Percentiles rank a stretch among this genome's conserved stretches.
These are phyloP conservation scores for Acidiella bohemica DNA, from an alignment of 495 filamentous ascomycete species.

Conservation along the genomic window DNA sequence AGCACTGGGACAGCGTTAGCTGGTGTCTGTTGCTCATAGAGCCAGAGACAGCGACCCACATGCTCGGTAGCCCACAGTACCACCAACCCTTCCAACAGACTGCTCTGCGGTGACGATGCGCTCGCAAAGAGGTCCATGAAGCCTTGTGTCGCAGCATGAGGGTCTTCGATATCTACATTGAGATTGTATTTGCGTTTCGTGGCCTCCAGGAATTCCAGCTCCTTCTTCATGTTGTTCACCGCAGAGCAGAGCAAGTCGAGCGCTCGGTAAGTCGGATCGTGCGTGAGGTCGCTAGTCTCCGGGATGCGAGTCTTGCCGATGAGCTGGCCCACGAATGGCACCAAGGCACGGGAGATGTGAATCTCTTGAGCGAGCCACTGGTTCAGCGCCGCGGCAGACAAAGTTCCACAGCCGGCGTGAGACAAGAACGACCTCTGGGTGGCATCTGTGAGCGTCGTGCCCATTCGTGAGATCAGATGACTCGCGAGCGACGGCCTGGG, in stretches of 20 bases:
- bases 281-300: constrained; percentile 28
- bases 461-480: constrained; percentile 36
- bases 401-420: constrained; percentile 48
- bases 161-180: constrained; percentile 32
- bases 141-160: constrained; percentile 35
- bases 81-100: constrained; percentile 50
- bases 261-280: constrained; percentile 31
- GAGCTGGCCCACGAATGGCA: constrained; percentile 53
- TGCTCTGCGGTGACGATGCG: constrained; percentile 33
- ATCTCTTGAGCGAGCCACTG: constrained; percentile 66
- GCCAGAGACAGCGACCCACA: constrained; percentile 22
- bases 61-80: constrained; percentile 65
- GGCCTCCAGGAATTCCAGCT: constrained; percentile 56
- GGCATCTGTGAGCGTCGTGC: constrained; percentile 36
- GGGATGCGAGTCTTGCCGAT: constrained; percentile 51
- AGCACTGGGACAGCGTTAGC: constrained; percentile 21
- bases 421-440: constrained; percentile 58
- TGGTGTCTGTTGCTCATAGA: no score
- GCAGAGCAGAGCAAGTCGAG: constrained; percentile 49
- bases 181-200: constrained; percentile 49
- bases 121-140: constrained; percentile 44
- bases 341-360: constrained; percentile 59
- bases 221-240: constrained; percentile 50
- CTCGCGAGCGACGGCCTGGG: constrained; percentile 34
- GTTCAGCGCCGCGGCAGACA: constrained; percentile 42